Evolutionary conservation across 139 green algal genomes (phyloP), one percentile per base, ranked within the genome.

Genomic region (Nannochloris sp.): DNA sequence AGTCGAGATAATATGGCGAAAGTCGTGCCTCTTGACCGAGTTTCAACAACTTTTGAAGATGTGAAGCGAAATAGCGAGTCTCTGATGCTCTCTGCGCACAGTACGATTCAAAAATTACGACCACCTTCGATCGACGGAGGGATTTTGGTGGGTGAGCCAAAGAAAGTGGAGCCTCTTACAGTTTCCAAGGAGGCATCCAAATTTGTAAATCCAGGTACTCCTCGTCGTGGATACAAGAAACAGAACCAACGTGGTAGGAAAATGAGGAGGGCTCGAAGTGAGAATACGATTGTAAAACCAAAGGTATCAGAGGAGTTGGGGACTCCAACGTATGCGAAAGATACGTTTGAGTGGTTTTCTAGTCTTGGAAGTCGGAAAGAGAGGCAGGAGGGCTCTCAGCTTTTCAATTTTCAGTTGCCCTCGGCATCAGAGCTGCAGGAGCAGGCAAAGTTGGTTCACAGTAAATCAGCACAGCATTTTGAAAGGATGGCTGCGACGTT

Each of bases 31-130:
- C 25, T 59, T 17, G 5, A 44, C 2, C 20, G 64, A 8, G 70
- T 72, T 8, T 72, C 64, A 2, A 65, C 5, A 17, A 71, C 65
- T 12, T 26, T 77, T 1, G 11, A 68, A 23, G 70, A 68, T 9
- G 64, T 77, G 31, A 68, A 60, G 20, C 16, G 28, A 9, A 77
- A 72, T 43, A 26, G 57, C 2, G 16, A 68, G 40, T 29, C 58
- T 25, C 20, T 72, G 6, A 16, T 77, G n/a, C 23, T 33, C 12
- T 63, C 60, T 26, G 64, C 64, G 26, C 56, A 72, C 33, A 44
- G n/a, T 17, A 43, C 51, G 26, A 10, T 66, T 23, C 46, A 66
- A 25, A 66, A 64, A 64, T 12, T 64, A 23, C 17, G 20, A 46
- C n/a, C 46, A 25, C 46, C 46, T 23, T 55, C n/a, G n/a, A 40